phyloP scores from a whole-genome alignment of 2,329 filamentous ascomycete genomes.

The Aureobasidium leucospermi region DNA sequence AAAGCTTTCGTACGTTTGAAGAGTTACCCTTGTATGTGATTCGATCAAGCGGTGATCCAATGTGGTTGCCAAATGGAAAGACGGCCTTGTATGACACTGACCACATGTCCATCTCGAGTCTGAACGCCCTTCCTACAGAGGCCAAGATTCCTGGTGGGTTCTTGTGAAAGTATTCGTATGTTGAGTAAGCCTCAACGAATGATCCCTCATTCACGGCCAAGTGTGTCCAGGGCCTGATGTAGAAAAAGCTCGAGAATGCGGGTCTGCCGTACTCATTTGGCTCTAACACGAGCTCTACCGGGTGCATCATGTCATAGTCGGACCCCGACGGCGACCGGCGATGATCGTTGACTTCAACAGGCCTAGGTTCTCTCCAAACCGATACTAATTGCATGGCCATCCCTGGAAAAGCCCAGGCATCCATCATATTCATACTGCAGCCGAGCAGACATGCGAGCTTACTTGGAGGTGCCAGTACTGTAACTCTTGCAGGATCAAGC shows the following conservation, averaged over 20 bases:
- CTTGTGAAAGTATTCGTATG: constrained; percentile 64
- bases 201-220: constrained; percentile 69
- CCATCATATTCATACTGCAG: constrained; percentile 46
- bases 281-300: not conserved
- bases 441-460: constrained; percentile 56
- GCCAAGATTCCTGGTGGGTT: constrained; percentile 46
- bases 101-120: constrained; percentile 16
- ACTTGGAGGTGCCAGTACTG: constrained; percentile 49
- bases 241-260: constrained; percentile 38
- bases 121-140: constrained; percentile 47
- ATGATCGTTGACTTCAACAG: not conserved
- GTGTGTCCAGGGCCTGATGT: constrained; percentile 56
- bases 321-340: not conserved
- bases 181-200: constrained; percentile 61
- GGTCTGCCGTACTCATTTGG: constrained; percentile 3
- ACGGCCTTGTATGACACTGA: constrained; percentile 51
- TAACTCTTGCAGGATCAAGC: constrained; percentile 28
- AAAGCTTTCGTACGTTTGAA: constrained; percentile 19
- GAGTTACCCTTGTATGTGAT: not conserved
- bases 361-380: constrained; percentile 12
- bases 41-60: constrained; percentile 29
- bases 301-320: not conserved
- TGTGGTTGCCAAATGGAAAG: constrained; percentile 59
- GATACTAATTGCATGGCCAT: constrained; percentile 28
- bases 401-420: constrained; percentile 24